phyloP scores from a whole-genome alignment of 2,329 filamentous ascomycete species.

The Neonectria ditissima region DNA sequence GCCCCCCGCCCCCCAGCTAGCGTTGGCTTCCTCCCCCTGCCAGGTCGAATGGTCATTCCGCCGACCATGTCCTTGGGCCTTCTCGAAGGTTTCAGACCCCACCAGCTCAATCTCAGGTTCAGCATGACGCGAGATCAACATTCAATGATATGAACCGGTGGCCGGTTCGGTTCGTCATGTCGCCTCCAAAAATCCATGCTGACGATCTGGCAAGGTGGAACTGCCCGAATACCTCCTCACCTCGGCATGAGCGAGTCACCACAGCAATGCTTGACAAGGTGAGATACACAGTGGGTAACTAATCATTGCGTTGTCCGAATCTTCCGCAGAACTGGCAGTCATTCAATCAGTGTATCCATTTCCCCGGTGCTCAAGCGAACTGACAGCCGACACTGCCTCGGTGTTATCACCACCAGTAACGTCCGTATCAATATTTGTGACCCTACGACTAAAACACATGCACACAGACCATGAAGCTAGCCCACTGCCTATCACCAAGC shows the following conservation, averaged over 20 bases:
- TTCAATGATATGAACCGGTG: conserved; percentile 41
- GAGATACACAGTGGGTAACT: conserved; percentile 9
- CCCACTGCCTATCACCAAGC: conserved; percentile 14
- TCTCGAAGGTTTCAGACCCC: conserved; percentile 47
- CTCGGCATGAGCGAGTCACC: conserved; percentile 32
- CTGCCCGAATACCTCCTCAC: conserved; percentile 17
- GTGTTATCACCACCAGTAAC: conserved; percentile 20
- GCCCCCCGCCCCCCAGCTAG: conserved; percentile 25
- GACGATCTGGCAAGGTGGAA: conserved; percentile 39
- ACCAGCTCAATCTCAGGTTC: conserved; percentile 35
- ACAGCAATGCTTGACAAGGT: conserved; percentile 12
- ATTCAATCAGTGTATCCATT: conserved; percentile 14
- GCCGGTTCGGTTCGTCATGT: conserved; percentile 32
- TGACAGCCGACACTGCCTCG: conserved; percentile 2
- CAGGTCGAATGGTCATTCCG: conserved; percentile 41
- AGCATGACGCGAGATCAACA: conserved; percentile 46
- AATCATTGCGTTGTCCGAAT: neutral
- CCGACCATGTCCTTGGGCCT: conserved; percentile 49
- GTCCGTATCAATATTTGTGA: conserved; percentile 19
- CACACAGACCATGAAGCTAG: conserved; percentile 29
- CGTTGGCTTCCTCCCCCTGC: conserved; percentile 39
- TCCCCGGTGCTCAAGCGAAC: conserved; percentile 1
- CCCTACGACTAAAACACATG: conserved; percentile 31
- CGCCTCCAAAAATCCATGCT: conserved; percentile 39
- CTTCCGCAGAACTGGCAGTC: conserved; percentile 9